Evolutionary conservation across 2,329 filamentous ascomycete species (phyloP).

Genomic region (Aspergillus quadricinctus): DNA sequence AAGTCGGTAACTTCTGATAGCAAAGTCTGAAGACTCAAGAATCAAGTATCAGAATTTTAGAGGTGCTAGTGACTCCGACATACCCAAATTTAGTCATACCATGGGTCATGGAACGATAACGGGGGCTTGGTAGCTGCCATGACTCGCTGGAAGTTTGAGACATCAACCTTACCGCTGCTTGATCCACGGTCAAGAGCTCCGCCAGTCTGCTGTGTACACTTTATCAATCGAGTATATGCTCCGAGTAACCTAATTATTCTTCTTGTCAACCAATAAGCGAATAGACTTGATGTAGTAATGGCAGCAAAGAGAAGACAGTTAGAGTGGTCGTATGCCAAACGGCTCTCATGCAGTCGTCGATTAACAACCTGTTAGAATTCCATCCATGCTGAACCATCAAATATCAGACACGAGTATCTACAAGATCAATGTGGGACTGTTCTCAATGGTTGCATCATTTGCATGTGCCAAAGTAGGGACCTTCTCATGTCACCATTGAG

Average conservation of each 20-base stretch:
- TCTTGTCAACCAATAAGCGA: too few relatives aligned
- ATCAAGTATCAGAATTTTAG: neutral
- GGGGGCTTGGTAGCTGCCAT: neutral
- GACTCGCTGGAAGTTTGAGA: neutral
- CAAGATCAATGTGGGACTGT: too few relatives aligned
- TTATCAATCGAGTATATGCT: neutral
- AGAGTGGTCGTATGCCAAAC: too few relatives aligned
- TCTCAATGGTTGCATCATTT: too few relatives aligned
- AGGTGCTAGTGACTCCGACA: neutral
- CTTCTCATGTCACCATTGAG: neutral
- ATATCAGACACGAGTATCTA: too few relatives aligned
- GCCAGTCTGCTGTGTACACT: too few relatives aligned
- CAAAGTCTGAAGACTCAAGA: too few relatives aligned
- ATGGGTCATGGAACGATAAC: neutral
- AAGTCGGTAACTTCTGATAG: too few relatives aligned
- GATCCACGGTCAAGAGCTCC: neutral
- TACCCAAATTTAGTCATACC: neutral
- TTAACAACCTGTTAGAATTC: too few relatives aligned
- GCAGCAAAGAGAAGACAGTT: too few relatives aligned
- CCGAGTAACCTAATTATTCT: neutral
- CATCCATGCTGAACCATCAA: too few relatives aligned
- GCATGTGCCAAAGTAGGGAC: neutral
- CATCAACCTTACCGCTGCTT: neutral
- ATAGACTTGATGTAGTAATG: neutral
- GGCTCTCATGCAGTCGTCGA: too few relatives aligned